Conservation (phyloP, 306 rosid species). For the Luffa acutangula region DNA sequence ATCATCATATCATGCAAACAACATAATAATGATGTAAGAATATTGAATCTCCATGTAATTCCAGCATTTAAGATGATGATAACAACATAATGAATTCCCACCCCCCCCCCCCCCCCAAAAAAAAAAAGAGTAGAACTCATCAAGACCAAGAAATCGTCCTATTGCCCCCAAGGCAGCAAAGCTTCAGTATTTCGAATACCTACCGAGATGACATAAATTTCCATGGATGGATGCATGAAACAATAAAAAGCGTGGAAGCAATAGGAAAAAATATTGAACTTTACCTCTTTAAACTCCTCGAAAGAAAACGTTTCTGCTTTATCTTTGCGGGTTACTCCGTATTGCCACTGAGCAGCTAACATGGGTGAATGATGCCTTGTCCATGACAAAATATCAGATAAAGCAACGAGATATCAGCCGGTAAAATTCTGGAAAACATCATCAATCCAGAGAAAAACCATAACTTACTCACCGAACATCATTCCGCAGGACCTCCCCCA, state of each 20-base stretch:
- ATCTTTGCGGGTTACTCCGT: constrained; percentile 91
- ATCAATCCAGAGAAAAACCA: neutral
- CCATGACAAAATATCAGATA: constrained; percentile 16
- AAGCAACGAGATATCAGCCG: constrained; percentile 7
- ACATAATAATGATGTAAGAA: neutral
- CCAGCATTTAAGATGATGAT: neutral
- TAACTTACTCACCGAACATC: constrained; percentile 55
- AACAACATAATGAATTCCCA: neutral
- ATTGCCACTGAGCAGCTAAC: constrained; percentile 78
- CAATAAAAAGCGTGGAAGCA: neutral
- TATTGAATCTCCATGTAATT: neutral
- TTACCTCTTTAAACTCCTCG: constrained; percentile 66
- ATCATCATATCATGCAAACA: neutral
- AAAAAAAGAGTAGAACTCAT: neutral
- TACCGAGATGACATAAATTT: neutral
- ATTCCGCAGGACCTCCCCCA: constrained; percentile 56
- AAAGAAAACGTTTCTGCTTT: constrained; percentile 49
- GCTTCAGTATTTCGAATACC: neutral
- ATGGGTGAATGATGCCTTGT: constrained; percentile 72
- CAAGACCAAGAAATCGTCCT: constrained; percentile 3
- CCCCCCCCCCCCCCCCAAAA: too few relatives aligned
- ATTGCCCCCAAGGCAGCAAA: neutral
- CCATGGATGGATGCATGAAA: neutral
- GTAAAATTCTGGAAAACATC: constrained; percentile 6
- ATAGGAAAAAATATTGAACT: neutral